Percentiles rank a stretch among this genome's conserved stretches.
phyloP scores from a whole-genome alignment of 208 protist species.

The Trypanosoma vivax region DNA sequence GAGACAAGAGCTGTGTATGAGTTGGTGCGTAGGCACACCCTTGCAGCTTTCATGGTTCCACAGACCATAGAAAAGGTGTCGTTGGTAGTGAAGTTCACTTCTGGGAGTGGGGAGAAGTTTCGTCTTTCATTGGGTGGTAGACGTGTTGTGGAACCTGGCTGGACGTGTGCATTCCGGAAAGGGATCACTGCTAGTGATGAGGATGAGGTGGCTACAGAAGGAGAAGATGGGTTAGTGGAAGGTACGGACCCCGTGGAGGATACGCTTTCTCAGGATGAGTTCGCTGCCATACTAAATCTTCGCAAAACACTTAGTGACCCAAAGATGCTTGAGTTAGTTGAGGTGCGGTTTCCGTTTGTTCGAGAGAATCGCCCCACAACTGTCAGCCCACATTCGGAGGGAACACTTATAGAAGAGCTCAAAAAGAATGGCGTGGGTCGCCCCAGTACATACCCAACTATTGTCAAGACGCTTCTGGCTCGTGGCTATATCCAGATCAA shows the following conservation, averaged over 20 bases:
- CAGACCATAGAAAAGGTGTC: conserved; percentile 63
- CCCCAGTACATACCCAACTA: conserved; percentile 88
- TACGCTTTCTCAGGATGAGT: conserved; percentile 77
- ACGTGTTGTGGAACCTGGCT: conserved; percentile 64
- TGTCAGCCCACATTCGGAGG: conserved; percentile 75
- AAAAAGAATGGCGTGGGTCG: conserved; percentile 82
- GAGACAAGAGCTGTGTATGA: conserved; percentile 75
- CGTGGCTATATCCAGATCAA: conserved; percentile 83
- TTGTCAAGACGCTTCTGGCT: conserved; percentile 81
- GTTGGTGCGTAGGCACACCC: conserved; percentile 66
- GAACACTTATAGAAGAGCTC: conserved; percentile 82
- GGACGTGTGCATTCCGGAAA: conserved; percentile 66
- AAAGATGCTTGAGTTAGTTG: conserved; percentile 15
- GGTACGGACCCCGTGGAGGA: conserved; percentile 18
- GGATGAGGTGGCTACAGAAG: conserved; percentile 17
- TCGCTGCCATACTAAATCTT: conserved; percentile 54
- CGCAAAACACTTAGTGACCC: conserved; percentile 5
- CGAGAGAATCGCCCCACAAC: conserved; percentile 50
- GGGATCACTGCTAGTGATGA: conserved; percentile 10
- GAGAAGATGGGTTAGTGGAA: conserved; percentile 31
- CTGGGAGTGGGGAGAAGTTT: conserved; percentile 40
- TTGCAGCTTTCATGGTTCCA: conserved; percentile 82
- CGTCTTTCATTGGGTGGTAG: conserved; percentile 64
- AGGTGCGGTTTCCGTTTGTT: conserved; percentile 34
- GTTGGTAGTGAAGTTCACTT: conserved; percentile 34